A percentile compares a stretch with the other conserved stretches of the same genome.
phyloP scores from a whole-genome alignment of 2,329 filamentous ascomycete genomes.

The Lachnellula cervina region DNA sequence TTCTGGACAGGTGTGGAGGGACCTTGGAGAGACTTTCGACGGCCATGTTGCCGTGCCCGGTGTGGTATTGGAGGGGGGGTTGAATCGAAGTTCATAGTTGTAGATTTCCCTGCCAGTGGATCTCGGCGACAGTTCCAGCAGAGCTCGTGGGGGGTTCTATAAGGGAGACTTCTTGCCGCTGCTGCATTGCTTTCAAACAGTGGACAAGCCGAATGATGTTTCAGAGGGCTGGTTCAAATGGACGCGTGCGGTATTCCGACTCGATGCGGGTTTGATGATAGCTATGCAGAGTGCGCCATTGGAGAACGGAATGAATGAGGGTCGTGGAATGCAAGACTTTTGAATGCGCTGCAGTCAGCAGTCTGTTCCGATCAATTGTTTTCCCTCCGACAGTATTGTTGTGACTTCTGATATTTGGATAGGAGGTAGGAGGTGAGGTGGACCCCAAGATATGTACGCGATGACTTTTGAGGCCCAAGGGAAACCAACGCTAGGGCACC shows the following conservation, averaged over 20 bases:
- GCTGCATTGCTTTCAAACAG: slow-evolving; percentile 27
- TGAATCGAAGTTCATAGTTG: slow-evolving; percentile 22
- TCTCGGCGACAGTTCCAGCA: slow-evolving; percentile 12
- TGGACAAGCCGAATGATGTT: slow-evolving; percentile 17
- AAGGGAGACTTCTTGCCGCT: slow-evolving; percentile 11
- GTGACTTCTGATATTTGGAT: neutral
- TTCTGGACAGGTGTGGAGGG: slow-evolving; percentile 26
- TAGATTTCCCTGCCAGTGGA: slow-evolving; percentile 13
- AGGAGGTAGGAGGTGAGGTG: too few relatives aligned
- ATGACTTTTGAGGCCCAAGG: too few relatives aligned
- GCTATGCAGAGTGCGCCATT: slow-evolving; percentile 21
- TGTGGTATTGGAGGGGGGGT: slow-evolving; percentile 27
- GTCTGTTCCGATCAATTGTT: neutral
- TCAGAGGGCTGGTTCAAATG: slow-evolving; percentile 16
- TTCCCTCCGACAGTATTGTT: neutral
- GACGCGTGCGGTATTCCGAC: slow-evolving; percentile 10
- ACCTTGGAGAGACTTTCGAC: slow-evolving; percentile 28
- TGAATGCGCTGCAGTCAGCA: slow-evolving; percentile 3
- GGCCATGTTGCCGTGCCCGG: slow-evolving; percentile 25
- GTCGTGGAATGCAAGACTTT: neutral
- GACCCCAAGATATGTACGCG: too few relatives aligned
- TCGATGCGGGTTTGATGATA: slow-evolving; percentile 18
- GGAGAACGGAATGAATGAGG: slow-evolving; percentile 14
- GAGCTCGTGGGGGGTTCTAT: slow-evolving; percentile 4
- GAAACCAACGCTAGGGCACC: too few relatives aligned